Base-by-base conservation (phyloP, 108 stramenopile genomes). In the Asterionellopsis glacialis region DNA sequence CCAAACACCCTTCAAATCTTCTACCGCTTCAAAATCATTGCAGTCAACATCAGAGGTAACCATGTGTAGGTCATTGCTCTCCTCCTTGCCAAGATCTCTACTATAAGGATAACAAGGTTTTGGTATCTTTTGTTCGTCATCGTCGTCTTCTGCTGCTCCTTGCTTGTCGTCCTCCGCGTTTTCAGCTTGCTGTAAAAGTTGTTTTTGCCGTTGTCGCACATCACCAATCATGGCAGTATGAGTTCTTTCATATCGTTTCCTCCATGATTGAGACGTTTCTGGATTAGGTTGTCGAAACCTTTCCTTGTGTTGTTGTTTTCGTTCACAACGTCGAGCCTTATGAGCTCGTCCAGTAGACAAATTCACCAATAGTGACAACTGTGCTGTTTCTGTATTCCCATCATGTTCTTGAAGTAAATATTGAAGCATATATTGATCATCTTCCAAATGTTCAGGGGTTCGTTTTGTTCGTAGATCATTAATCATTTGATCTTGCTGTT, bases 1-100 rank as follows among this genome's bases (percentile, higher is more conserved):
- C 73, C 73, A 74, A 7, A 65, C 57, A 19, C 65, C 61, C 44
- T 73, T 73, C 42, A 51, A 42, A 45, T 67, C 65, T 16, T 73
- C 61, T 11, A 28, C 45, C 33, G 52, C 67, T 49, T 55, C 27
- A 28, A 26, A 27, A 14, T 26, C 38, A 57, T 59, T 41, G 25
- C n/a, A 22, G 14, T 49, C 18, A 49, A 38, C 14, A 15, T 39
- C 24, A 6, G 40, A 19, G 16, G 44, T 7, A 45, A 28, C 6
- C 19, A 38, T 5, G 25, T 28, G 25, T 41, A 43, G 6, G 3
- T 6, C 12, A 10, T 47, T 45, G n/a, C 7, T 51, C 41, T 55
- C 28, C 11, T 28, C 50, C 12, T 51, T 1, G 50, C 26, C 12
- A 15, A 16, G 14, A 28, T 55, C 14, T 9, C 41, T 55, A 1